These are phyloP conservation scores for Zarea fungicola DNA, from an alignment of 2,329 filamentous ascomycete species.

Conservation along the genomic window DNA sequence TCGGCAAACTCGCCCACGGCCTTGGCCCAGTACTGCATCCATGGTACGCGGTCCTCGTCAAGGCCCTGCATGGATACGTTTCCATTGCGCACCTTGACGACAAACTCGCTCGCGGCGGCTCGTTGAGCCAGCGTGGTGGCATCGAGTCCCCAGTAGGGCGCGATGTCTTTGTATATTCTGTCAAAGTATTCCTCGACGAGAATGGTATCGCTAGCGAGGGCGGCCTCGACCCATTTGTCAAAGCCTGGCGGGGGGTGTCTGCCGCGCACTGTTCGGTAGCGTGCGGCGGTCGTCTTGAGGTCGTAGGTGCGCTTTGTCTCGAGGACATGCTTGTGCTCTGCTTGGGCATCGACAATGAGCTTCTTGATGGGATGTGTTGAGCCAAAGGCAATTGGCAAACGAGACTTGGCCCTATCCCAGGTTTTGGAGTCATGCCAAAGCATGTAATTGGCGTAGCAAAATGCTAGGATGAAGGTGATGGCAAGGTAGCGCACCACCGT, in stretches of 20 bases:
- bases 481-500: slow-evolving; percentile 25
- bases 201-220: slow-evolving; percentile 45
- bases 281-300: slow-evolving; percentile 46
- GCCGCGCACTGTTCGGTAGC: slow-evolving; percentile 51
- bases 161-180: slow-evolving; percentile 57
- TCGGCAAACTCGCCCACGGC: slow-evolving; percentile 48
- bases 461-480: slow-evolving; percentile 19
- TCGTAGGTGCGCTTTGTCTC: slow-evolving; percentile 38
- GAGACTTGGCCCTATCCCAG: slow-evolving; percentile 20
- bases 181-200: slow-evolving; percentile 61
- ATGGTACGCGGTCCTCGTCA: slow-evolving; percentile 34
- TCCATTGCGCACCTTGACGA: slow-evolving; percentile 45
- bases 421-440: slow-evolving; percentile 25
- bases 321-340: slow-evolving; percentile 37
- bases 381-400: slow-evolving; percentile 19
- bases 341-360: slow-evolving; percentile 42
- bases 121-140: slow-evolving; percentile 32
- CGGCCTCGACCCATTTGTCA: slow-evolving; percentile 53
- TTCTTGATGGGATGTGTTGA: slow-evolving; percentile 45
- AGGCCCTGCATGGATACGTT: slow-evolving; percentile 35
- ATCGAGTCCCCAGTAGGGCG: slow-evolving; percentile 55
- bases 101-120: slow-evolving; percentile 39
- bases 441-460: slow-evolving; percentile 25
- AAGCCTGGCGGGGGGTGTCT: slow-evolving; percentile 62
- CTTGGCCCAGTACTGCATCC: slow-evolving; percentile 43